Conservation (phyloP, 169 alveolate species). For the Cryptosporidium tyzzeri region DNA sequence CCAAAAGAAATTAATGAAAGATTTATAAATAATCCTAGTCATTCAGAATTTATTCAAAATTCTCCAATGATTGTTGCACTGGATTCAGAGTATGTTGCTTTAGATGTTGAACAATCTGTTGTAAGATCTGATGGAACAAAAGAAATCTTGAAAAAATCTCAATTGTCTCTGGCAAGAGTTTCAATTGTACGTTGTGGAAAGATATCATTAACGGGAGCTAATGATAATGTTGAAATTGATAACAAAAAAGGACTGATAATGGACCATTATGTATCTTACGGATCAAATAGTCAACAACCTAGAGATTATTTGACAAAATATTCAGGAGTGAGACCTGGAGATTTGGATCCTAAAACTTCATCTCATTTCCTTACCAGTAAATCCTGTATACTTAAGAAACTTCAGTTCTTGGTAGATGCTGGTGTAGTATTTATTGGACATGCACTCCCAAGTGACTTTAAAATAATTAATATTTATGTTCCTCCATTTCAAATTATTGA, state of each 20-base stretch:
- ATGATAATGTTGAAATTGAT: conserved; percentile 6
- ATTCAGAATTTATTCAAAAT: conserved; percentile 19
- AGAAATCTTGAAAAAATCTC: conserved; percentile 72
- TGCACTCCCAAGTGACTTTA: conserved; percentile 85
- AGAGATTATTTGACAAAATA: conserved; percentile 85
- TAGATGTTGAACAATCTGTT: conserved; percentile 76
- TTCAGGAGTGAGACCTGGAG: conserved; percentile 87
- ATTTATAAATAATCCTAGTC: background rate
- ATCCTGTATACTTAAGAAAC: conserved; percentile 80
- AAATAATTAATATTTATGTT: conserved; percentile 84
- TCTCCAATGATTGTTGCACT: conserved; percentile 76
- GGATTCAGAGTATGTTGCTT: conserved; percentile 81
- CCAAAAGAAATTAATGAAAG: background rate
- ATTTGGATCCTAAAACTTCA: conserved; percentile 83
- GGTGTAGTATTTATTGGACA: conserved; percentile 85
- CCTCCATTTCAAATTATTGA: conserved; percentile 83
- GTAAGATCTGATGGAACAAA: conserved; percentile 77
- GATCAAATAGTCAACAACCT: conserved; percentile 80
- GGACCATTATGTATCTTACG: conserved; percentile 84
- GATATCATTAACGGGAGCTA: conserved; percentile 9
- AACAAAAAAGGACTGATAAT: conserved; percentile 58
- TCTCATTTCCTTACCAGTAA: conserved; percentile 84
- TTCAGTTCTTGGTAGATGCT: conserved; percentile 83
- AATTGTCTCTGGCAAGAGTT: conserved; percentile 77
- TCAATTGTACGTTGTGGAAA: conserved; percentile 38